Evolutionary conservation across 2,329 filamentous ascomycete genomes (phyloP).

Genomic region (Colletotrichum paranaense): DNA sequence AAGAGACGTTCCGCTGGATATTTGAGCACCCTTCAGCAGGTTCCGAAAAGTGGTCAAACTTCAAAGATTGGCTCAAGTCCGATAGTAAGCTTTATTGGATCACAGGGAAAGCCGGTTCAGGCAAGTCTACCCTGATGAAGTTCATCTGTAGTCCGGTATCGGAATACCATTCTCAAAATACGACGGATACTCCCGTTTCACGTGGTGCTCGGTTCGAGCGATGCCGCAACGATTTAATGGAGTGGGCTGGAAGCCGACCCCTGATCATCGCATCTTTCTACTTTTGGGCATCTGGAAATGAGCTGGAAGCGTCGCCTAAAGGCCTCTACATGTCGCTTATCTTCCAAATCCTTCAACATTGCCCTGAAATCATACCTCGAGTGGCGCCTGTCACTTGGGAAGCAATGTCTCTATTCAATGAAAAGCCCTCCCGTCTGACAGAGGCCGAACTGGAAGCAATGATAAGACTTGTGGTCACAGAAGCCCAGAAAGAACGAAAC

Average conservation of each 20-base stretch:
- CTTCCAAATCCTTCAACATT: not conserved
- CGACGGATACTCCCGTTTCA: no score
- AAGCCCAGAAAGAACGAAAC: not conserved
- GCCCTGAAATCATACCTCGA: not conserved
- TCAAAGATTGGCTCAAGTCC: conserved; percentile 1
- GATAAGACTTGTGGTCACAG: not conserved
- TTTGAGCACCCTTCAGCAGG: not conserved
- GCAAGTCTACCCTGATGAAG: conserved; percentile 58
- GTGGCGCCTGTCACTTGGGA: conserved; percentile 1
- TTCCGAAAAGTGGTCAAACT: not conserved
- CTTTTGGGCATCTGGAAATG: not conserved
- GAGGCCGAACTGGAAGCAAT: not conserved
- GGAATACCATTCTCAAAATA: not conserved
- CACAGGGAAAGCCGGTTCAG: conserved; percentile 55
- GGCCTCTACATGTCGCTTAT: not conserved
- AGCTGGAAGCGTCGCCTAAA: not conserved
- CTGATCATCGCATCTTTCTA: not conserved
- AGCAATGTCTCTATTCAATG: not conserved
- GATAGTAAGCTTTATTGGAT: conserved; percentile 35
- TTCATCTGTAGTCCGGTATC: conserved; percentile 42
- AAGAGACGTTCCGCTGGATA: not conserved
- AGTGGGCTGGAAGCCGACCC: not conserved
- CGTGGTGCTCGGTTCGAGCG: not conserved
- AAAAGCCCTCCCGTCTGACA: not conserved
- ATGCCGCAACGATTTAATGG: not conserved